phyloP scores from a whole-genome alignment of 495 filamentous ascomycete genomes.

The Durotheca rogersii region DNA sequence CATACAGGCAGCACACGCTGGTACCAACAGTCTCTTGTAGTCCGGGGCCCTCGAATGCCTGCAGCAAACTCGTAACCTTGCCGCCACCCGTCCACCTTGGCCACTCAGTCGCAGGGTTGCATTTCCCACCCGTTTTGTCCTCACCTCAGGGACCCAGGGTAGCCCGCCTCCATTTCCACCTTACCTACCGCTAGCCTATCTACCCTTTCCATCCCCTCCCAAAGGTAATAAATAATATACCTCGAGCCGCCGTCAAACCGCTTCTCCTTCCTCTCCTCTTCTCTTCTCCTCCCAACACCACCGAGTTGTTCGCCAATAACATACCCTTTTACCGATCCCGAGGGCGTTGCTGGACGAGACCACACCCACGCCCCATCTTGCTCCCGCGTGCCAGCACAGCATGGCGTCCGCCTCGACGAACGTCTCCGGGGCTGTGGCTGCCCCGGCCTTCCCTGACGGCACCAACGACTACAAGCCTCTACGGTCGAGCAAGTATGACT shows the following conservation, averaged over 20 bases:
- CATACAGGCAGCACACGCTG: conserved; percentile 1
- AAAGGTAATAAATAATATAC: conserved; percentile 21
- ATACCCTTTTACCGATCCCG: conserved; percentile 10
- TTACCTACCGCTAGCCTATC: conserved; percentile 9
- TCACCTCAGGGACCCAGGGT: too few species aligned
- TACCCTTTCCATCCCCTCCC: conserved; percentile 1
- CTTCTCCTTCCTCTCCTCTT: background rate
- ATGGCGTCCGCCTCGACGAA: conserved; percentile 48
- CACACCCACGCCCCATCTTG: conserved; percentile 1
- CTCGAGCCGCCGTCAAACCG: conserved; percentile 4
- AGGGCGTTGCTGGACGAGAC: conserved; percentile 25
- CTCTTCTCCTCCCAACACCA: conserved; percentile 14
- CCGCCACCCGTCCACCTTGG: conserved; percentile 16
- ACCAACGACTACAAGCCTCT: conserved; percentile 52
- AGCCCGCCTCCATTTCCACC: conserved; percentile 28
- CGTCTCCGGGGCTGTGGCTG: conserved; percentile 30
- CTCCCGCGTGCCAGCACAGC: conserved; percentile 14
- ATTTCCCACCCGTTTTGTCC: conserved; percentile 22
- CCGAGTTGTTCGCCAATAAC: conserved; percentile 9
- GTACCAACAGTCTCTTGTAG: conserved; percentile 12
- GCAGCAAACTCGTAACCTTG: conserved; percentile 12
- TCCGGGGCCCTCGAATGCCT: background rate
- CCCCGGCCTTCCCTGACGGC: conserved; percentile 48
- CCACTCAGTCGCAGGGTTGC: conserved; percentile 8
- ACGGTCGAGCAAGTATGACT: conserved; percentile 47